Base-by-base conservation (phyloP, 2,329 filamentous ascomycete genomes). In the Cercospora sp. region DNA sequence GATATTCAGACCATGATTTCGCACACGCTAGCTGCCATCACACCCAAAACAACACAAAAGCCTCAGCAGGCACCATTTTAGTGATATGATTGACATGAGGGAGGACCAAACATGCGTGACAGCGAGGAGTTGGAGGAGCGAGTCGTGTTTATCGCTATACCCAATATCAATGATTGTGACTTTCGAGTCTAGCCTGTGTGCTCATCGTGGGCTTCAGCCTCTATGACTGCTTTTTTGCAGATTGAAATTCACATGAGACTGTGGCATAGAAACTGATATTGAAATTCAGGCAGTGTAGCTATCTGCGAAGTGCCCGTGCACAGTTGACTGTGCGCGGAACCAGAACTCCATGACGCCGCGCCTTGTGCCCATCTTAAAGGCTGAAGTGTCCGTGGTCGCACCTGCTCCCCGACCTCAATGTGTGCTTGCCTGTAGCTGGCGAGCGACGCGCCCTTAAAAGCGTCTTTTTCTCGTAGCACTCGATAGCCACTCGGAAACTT, bases 1-100 rank as follows among this genome's bases (percentile, higher is more conserved):
- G 76, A 78, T 64, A 79, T 80, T 37, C 77, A 80, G 68, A 75
- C 69, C 69, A 79, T 79, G 75, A 80, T 80, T 40, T 71, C 71
- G 24, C 66, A 64, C 18, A 77, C 76, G 10, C 61, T 75, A n/a
- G 65, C 71, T 12, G 68, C 73, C 9, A 74, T 77, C 57, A 72
- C 73, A n/a, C 73, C 74, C 21, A 75, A 75, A 59, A 65, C 67
- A 43, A 32, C 72, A 32, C 66, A 73, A 30, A 61, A 67, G 60
- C 64, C 64, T 51, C 55, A 60, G 37, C 37, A 60, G 34, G 58
- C 58, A 43, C 58, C 63, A 37, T 66, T 65, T 49, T 30, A 43
- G 18, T 28, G 49, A 24, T 5, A 34, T n/a, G 28, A 64, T 37
- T 30, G 51, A 34, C 18, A 59, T 32, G 45, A 30, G 13, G 28